Conservation (phyloP, 495 filamentous ascomycete genomes). For the Neurospora tetraspora region DNA sequence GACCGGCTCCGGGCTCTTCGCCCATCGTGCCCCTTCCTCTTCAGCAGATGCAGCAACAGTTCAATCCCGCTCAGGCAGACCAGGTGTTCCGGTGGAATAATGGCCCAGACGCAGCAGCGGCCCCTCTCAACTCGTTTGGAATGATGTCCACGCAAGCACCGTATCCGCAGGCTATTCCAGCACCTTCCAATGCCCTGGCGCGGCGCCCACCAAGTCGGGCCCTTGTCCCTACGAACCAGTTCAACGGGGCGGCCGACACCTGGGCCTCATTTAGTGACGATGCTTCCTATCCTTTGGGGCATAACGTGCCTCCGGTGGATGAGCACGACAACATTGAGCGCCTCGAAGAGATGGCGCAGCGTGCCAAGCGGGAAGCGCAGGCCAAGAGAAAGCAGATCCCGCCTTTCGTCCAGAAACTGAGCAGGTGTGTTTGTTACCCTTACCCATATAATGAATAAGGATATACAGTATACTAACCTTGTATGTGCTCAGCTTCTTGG, state of each 20-base stretch:
- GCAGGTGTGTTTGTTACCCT: conserved; percentile 53
- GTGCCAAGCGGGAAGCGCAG: conserved; percentile 74
- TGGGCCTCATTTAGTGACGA: conserved; percentile 44
- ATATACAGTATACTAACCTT: neutral
- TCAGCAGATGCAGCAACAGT: conserved; percentile 34
- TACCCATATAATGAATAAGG: too few relatives aligned
- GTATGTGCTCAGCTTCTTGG: conserved; percentile 61
- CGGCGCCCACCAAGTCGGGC: conserved; percentile 56
- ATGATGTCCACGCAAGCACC: conserved; percentile 38
- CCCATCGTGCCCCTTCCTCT: conserved; percentile 43
- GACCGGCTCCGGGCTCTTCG: conserved; percentile 61
- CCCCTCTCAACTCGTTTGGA: conserved; percentile 27
- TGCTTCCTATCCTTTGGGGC: conserved; percentile 23
- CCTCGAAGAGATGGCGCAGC: conserved; percentile 61
- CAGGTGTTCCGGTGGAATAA: conserved; percentile 33
- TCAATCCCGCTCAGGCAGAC: conserved; percentile 27
- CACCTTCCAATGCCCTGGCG: conserved; percentile 54
- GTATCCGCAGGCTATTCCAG: conserved; percentile 24
- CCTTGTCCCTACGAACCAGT: conserved; percentile 40
- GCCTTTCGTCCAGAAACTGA: conserved; percentile 96
- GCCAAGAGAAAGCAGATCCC: conserved; percentile 88
- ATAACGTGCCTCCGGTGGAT: conserved; percentile 29
- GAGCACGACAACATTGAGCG: conserved; percentile 64
- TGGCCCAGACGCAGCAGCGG: conserved; percentile 16
- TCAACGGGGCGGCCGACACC: conserved; percentile 32